Base-by-base conservation (phyloP, 257 asterid genomes). In the Orobanche coerulescens region DNA sequence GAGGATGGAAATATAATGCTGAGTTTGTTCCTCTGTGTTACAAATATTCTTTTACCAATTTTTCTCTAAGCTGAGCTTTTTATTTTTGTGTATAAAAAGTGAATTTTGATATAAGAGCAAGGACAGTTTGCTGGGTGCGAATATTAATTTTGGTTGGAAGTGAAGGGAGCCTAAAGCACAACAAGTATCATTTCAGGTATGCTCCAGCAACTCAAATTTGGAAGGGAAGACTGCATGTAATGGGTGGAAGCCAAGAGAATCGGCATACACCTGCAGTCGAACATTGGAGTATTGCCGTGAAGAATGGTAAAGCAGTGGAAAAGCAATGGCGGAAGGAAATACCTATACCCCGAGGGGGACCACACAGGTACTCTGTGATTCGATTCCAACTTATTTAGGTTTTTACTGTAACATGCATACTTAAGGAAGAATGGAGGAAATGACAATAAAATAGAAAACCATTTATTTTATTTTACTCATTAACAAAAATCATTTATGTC, bases 181-280 rank as follows among this genome's bases (percentile, higher is more conserved):
- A 14, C 5, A 5, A 47, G 22, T 18, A 37, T 36, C 6, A 7
- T 61, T 74, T 75, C 77, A 86, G 95, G 83, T 86, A 86, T 81
- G 93, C 95, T 66, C 85, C 93, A 30, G 93, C 95, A 64, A 84
- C 95, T 49, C 93, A 86, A 74, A 56, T 84, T 49, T 81, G 95
- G 95, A 86, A 51, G 68, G 95, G 90, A 40, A 79, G 90, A 64
- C 84, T 86, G 58, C 93, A 84, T 64, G 95, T 80, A 56, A 84
- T 86, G 84, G 89, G 90, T 51, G 95, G 93, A 40, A 80, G 93
- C 82, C 84, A 84, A 73, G 95, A 84, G 77, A 81, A 84, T 76
- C 85, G 95, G 15, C 85, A 84, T 57, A 84, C 89, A 10, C 90
- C 93, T 8, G 90, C 69, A 57, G 31, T 69, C 16, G 95, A 86